Conservation (phyloP, 73 alveolate species). For the Tetrahymena borealis region DNA sequence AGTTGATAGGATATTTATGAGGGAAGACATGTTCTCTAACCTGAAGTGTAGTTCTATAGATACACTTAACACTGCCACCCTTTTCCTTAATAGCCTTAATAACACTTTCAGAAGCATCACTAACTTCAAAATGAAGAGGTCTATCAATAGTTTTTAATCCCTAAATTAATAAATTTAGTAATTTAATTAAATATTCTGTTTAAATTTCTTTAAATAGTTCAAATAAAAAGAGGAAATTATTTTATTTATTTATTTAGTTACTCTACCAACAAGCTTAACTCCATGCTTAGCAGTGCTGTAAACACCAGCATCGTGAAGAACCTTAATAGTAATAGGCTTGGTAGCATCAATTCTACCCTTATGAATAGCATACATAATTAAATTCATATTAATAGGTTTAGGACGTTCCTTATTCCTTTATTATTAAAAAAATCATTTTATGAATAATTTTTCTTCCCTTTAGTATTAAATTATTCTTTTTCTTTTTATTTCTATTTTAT, state of each 20-base stretch:
- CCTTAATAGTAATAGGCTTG: constrained; percentile 67
- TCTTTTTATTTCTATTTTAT: too few relatives aligned
- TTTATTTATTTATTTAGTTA: constrained; percentile 44
- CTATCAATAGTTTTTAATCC: constrained; percentile 13
- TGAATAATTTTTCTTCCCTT: too few relatives aligned
- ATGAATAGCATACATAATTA: constrained; percentile 53
- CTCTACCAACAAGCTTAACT: constrained; percentile 68
- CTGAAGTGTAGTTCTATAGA: constrained; percentile 55
- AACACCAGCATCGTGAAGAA: constrained; percentile 60
- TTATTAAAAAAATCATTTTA: too few relatives aligned
- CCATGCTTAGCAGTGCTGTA: constrained; percentile 58
- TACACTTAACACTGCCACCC: constrained; percentile 65
- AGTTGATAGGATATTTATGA: constrained; percentile 50
- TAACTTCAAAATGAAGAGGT: constrained; percentile 61
- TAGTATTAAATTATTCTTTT: too few relatives aligned
- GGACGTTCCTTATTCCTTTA: constrained; percentile 35
- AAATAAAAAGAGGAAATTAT: too few relatives aligned
- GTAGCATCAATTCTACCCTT: constrained; percentile 71
- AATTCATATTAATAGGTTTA: constrained; percentile 41
- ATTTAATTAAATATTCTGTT: too few relatives aligned
- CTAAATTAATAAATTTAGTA: too few relatives aligned
- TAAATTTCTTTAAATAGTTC: too few relatives aligned
- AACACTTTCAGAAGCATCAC: constrained; percentile 67
- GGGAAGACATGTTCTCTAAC: constrained; percentile 63
- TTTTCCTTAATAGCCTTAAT: constrained; percentile 57